Percentiles rank a stretch among this genome's conserved stretches.
phyloP scores from a whole-genome alignment of 1,284 basidiomycete genomes.

The Ustilago loliicola region DNA sequence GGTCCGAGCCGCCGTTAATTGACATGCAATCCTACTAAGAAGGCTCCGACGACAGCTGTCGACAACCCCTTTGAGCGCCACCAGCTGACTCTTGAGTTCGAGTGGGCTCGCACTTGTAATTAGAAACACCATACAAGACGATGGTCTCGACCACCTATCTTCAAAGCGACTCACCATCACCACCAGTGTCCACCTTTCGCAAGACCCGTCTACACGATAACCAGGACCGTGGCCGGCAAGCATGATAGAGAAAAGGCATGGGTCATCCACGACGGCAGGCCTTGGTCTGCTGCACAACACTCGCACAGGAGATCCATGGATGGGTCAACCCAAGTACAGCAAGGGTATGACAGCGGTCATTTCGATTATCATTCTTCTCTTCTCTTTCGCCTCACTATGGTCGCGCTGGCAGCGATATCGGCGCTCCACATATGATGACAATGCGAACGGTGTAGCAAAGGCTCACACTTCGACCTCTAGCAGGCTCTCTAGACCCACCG shows the following conservation, averaged over 20 bases:
- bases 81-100: neutral
- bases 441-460: neutral
- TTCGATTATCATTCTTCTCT: constrained; percentile 39
- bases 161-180: neutral
- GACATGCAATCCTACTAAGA: neutral
- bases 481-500: constrained; percentile 13
- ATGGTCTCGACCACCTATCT: neutral
- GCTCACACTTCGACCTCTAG: neutral
- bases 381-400: constrained; percentile 10
- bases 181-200: neutral
- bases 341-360: constrained; percentile 38
- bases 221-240: neutral
- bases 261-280: constrained; percentile 36
- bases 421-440: neutral
- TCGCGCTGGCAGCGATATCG: constrained; percentile 26
- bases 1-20: constrained; percentile 23
- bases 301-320: constrained; percentile 49
- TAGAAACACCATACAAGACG: neutral
- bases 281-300: constrained; percentile 39
- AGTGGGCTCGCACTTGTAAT: neutral
- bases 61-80: neutral
- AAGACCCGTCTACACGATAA: neutral
- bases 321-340: constrained; percentile 51
- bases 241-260: constrained; percentile 36
- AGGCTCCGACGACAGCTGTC: constrained; percentile 23